Conservation (phyloP, 345 rosid species). For the Syzygium jambos region DNA sequence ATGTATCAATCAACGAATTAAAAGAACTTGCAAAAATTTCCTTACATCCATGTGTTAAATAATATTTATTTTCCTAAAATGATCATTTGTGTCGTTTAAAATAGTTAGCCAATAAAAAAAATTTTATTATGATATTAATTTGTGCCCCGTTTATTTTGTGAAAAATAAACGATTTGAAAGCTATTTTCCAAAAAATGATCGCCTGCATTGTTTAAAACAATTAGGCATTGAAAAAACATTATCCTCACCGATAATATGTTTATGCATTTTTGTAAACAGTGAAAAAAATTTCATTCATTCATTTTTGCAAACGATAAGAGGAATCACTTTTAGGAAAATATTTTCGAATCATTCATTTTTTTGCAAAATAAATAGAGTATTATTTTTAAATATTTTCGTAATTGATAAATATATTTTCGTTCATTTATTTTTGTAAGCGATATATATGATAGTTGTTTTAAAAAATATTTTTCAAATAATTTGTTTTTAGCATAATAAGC, state of each 20-base stretch:
- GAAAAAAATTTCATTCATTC: neutral
- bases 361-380: fast-evolving
- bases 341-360: neutral
- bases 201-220: fast-evolving
- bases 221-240: neutral
- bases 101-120: neutral
- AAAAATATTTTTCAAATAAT: neutral
- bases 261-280: fast-evolving
- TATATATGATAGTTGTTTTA: neutral
- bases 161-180: fast-evolving
- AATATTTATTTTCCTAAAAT: neutral
- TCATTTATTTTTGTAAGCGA: neutral
- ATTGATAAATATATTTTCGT: neutral
- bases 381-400: neutral
- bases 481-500: neutral
- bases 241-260: fast-evolving
- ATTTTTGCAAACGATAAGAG: fast-evolving
- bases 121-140: neutral
- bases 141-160: too few species aligned
- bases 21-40: neutral
- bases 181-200: fast-evolving
- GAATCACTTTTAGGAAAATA: neutral
- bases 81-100: fast-evolving
- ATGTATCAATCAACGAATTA: neutral
- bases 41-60: neutral